These are phyloP conservation scores for Herpotrichia juniperi DNA, from an alignment of 2,329 filamentous ascomycete genomes.

Conservation along the genomic window DNA sequence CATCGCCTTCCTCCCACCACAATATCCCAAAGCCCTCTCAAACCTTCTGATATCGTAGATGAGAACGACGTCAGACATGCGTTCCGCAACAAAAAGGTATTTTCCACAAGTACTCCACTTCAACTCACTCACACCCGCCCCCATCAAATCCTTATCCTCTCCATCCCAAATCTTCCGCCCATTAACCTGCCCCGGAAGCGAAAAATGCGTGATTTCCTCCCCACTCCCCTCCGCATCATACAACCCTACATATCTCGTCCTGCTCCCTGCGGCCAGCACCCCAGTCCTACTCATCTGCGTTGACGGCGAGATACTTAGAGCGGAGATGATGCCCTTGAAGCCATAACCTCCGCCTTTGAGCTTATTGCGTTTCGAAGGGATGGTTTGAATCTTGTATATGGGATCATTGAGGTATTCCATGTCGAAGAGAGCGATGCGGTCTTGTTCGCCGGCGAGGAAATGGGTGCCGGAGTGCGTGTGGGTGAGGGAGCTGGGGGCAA, in stretches of 20 bases:
- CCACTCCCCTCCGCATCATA: constrained; percentile 59
- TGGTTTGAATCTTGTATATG: constrained; percentile 47
- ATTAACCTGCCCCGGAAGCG: constrained; percentile 33
- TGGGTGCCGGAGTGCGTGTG: constrained; percentile 56
- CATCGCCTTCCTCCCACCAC: constrained; percentile 49
- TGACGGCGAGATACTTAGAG: constrained; percentile 50
- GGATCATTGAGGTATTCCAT: constrained; percentile 56
- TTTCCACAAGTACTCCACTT: constrained; percentile 63
- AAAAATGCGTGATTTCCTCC: constrained; percentile 58
- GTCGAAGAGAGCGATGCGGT: constrained; percentile 63
- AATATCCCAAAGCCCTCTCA: constrained; percentile 56
- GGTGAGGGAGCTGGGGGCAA: constrained; percentile 60
- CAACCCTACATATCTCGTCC: constrained; percentile 61
- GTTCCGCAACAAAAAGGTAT: constrained; percentile 65
- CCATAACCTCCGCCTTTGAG: constrained; percentile 52
- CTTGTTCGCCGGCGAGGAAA: constrained; percentile 65
- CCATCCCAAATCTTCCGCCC: constrained; percentile 17
- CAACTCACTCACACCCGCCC: constrained; percentile 61
- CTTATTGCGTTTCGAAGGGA: constrained; percentile 53
- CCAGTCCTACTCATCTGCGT: constrained; percentile 46
- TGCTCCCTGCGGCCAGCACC: constrained; percentile 63
- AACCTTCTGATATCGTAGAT: constrained; percentile 66
- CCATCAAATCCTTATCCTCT: constrained; percentile 29
- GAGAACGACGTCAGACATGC: constrained; percentile 60
- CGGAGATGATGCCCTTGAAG: constrained; percentile 63